These are phyloP conservation scores for Papiliotrema terrestris DNA, from an alignment of 1,284 basidiomycete species.

Conservation along the genomic window DNA sequence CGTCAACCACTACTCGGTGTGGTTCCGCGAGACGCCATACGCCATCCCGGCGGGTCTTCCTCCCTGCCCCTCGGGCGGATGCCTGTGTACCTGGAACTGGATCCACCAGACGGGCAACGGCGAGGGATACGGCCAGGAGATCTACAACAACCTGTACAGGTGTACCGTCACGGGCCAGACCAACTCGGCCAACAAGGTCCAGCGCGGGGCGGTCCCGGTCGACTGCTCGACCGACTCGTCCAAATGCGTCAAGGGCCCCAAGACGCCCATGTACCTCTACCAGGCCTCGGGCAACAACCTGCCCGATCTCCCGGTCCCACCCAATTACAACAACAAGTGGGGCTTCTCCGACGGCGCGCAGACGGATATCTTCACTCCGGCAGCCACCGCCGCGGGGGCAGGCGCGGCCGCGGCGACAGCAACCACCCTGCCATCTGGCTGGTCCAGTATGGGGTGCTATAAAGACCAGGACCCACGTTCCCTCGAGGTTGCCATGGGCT, in stretches of 20 bases:
- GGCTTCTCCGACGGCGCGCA: slow-evolving; percentile 32
- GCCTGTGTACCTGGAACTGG: slow-evolving; percentile 68
- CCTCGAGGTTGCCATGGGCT: background rate
- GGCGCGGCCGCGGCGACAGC: slow-evolving; percentile 11
- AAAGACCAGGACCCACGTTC: slow-evolving; percentile 1
- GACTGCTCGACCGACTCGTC: slow-evolving; percentile 31
- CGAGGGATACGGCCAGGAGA: slow-evolving; percentile 18
- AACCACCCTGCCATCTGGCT: slow-evolving; percentile 14
- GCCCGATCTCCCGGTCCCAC: slow-evolving; percentile 35
- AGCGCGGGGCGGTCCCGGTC: slow-evolving; percentile 47
- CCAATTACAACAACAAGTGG: slow-evolving; percentile 26
- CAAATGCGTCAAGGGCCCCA: slow-evolving; percentile 37
- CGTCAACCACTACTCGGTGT: slow-evolving; percentile 68
- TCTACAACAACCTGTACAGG: slow-evolving; percentile 70
- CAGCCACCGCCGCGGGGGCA: slow-evolving; percentile 7
- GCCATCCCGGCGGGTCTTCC: slow-evolving; percentile 63
- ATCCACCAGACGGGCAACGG: slow-evolving; percentile 51
- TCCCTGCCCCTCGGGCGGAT: slow-evolving; percentile 60
- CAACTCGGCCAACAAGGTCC: slow-evolving; percentile 53
- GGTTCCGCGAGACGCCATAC: slow-evolving; percentile 61
- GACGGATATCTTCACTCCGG: slow-evolving; percentile 25
- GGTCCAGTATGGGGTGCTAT: slow-evolving; percentile 4
- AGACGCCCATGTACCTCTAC: slow-evolving; percentile 29
- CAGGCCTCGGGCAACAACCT: slow-evolving; percentile 54
- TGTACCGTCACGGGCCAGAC: slow-evolving; percentile 59